Conservation (phyloP, 176 grass and related monocot genomes). For the sorghum (Sorghum bicolor) region DNA sequence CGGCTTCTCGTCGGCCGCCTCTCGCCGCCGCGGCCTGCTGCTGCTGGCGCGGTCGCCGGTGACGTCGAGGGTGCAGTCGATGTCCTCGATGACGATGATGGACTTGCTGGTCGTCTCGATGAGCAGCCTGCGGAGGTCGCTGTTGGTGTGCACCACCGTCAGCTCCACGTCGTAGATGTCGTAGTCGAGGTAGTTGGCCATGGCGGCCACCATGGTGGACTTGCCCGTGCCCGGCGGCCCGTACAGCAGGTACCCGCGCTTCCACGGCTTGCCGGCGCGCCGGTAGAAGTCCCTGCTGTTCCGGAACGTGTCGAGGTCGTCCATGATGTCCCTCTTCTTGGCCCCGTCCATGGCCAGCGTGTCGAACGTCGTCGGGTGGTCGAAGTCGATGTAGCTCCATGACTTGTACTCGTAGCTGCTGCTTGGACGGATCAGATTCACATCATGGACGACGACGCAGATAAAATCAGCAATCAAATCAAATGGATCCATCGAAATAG, state of each 20-base stretch:
- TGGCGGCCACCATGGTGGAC: constrained; percentile 48
- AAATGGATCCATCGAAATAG: neutral
- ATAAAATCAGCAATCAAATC: neutral
- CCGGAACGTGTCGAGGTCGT: constrained; percentile 47
- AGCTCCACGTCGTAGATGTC: constrained; percentile 60
- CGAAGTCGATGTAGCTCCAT: constrained; percentile 42
- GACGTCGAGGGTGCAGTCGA: constrained; percentile 52
- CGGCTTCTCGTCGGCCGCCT: neutral
- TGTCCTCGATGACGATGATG: constrained; percentile 68
- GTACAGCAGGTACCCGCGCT: constrained; percentile 46
- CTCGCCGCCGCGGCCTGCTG: neutral
- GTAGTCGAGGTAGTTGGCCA: constrained; percentile 51
- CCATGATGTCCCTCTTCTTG: constrained; percentile 41
- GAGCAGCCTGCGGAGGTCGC: constrained; percentile 26
- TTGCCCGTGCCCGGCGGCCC: constrained; percentile 49
- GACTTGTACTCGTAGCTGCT: neutral
- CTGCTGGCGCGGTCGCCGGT: constrained; percentile 15
- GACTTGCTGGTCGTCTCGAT: constrained; percentile 53
- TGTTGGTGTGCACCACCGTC: constrained; percentile 37
- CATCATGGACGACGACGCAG: too few relatives aligned
- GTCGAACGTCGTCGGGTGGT: constrained; percentile 47
- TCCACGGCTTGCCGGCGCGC: constrained; percentile 44
- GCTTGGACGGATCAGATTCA: neutral
- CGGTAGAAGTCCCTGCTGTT: constrained; percentile 12
- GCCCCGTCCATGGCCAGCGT: constrained; percentile 47